Evolutionary conservation across 23 red algal species (phyloP).

Genomic region (Agarophyton chilense): DNA sequence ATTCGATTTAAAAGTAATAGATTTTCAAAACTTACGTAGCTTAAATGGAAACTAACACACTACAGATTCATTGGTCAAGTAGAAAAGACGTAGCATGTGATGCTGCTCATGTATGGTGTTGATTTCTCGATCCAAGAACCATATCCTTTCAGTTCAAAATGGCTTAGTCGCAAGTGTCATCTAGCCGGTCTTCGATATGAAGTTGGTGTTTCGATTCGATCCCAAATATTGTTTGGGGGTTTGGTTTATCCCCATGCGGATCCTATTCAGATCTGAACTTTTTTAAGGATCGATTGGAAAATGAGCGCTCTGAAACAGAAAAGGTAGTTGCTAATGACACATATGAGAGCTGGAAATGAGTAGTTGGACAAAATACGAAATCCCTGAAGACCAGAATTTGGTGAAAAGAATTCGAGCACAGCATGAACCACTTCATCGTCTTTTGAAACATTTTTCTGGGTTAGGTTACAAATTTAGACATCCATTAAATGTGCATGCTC

Average conservation of each 20-base stretch:
- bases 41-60: not conserved
- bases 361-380: too few relatives aligned
- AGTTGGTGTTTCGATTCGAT: not conserved
- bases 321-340: not conserved
- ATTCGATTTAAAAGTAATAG: not conserved
- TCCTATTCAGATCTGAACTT: slow-evolving; percentile 13
- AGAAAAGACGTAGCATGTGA: too few relatives aligned
- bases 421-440: too few relatives aligned
- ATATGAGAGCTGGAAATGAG: not conserved
- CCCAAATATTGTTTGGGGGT: slow-evolving; percentile 11
- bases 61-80: not conserved
- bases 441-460: too few relatives aligned
- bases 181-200: not conserved
- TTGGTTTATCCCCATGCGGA: slow-evolving; percentile 26
- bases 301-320: not conserved
- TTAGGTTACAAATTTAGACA: too few relatives aligned
- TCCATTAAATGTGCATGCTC: too few relatives aligned
- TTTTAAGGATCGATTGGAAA: slow-evolving; percentile 1
- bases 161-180: slow-evolving; percentile 34
- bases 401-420: too few relatives aligned
- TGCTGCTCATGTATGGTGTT: slow-evolving; percentile 7
- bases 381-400: too few relatives aligned
- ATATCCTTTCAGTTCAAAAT: not conserved
- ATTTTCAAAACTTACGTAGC: not conserved
- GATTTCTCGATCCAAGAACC: slow-evolving; percentile 22